phyloP scores from a whole-genome alignment of 192 early-diverging fungal species.

The Rhizophagus prolifer region DNA sequence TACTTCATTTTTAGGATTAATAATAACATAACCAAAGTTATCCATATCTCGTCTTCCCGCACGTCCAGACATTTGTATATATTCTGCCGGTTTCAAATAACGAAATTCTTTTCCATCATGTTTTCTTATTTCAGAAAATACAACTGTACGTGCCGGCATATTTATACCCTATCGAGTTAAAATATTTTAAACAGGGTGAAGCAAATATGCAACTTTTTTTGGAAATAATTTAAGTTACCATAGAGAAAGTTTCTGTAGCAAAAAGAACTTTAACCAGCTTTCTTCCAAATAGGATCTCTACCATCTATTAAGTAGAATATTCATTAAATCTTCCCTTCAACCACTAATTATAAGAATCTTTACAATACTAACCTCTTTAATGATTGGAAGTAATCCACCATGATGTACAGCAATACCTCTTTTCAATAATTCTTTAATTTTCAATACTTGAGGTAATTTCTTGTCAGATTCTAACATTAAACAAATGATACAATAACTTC shows the following conservation, averaged over 20 bases:
- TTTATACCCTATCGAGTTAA: conserved; percentile 75
- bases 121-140: conserved; percentile 89
- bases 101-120: conserved; percentile 90
- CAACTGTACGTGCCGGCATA: conserved; percentile 92
- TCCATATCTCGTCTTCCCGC: conserved; percentile 95
- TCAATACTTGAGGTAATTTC: conserved; percentile 83
- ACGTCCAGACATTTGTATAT: conserved; percentile 98
- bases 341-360: neutral
- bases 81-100: conserved; percentile 79
- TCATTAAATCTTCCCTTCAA: too few species aligned
- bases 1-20: conserved; percentile 52
- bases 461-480: conserved; percentile 61
- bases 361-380: conserved; percentile 75
- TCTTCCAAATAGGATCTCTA: conserved; percentile 91
- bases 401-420: conserved; percentile 98
- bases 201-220: neutral
- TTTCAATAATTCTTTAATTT: conserved; percentile 78
- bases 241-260: conserved; percentile 99
- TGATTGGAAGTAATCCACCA: conserved; percentile 91
- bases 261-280: conserved; percentile 91
- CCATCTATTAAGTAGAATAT: conserved; percentile 55
- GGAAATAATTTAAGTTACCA: conserved; percentile 50
- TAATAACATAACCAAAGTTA: conserved; percentile 87
- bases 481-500: neutral
- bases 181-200: neutral